Evolutionary conservation across 768 basidiomycete genomes (phyloP), one percentile per base, ranked within the genome.

Genomic region (Kwoniella bestiolae): DNA sequence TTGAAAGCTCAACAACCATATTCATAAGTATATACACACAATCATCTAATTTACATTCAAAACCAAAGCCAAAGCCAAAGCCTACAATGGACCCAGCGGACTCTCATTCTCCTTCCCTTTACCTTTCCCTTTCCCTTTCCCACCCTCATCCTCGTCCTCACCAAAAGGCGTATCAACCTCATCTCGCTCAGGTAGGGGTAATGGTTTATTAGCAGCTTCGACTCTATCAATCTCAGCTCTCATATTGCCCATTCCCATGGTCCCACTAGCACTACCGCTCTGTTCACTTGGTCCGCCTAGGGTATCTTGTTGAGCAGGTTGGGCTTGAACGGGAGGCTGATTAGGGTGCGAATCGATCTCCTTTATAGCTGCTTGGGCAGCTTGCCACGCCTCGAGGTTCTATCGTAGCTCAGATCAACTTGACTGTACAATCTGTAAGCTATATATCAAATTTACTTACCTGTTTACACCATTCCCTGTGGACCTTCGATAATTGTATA

Each of bases 331-430:
- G 12, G 73, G 69, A 6, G 75, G 73, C 74, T 84, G 86, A 79
- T 94, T 96, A 16, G 94, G 94, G 80, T 96, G 94, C 60, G 89
- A 86, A 35, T 92, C 89, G 78, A 99, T 94, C 82, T 89, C 89
- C 60, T 88, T 87, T 69, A 96, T 91, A 75, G 95, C 94, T 72
- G 86, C 87, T 84, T 92, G 92, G 8, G 93, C 96, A 74, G 93
- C 93, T 83, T 95, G 90, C 96, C 96, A 99, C 58, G 90, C 91
- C 76, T 96, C 91, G 55, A 99, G 84, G 82, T 98, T 99, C 95
- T 97, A 21, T 23, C 29, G 3, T 25, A 34, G 51, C 14, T n/a
- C n/a, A n/a, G n/a, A n/a, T n/a, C n/a, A n/a, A n/a, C n/a, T n/a
- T n/a, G n/a, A n/a, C n/a, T n/a, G n/a, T n/a, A n/a, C n/a, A n/a